Evolutionary conservation across 2,329 filamentous ascomycete species (phyloP), one percentile per base, ranked within the genome.

Genomic region (Penicillium sp.): DNA sequence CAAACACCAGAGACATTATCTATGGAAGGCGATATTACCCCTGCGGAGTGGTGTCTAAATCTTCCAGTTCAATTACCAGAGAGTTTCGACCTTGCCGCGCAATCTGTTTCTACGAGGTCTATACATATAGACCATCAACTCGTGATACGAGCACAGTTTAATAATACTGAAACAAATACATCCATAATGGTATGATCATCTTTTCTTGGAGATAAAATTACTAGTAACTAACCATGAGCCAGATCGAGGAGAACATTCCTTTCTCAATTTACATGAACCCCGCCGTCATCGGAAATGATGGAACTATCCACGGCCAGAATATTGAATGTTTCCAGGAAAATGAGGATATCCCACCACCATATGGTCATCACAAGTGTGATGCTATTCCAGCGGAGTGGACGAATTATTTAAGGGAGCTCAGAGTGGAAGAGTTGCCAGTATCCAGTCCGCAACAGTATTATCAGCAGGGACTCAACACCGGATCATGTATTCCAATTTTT

Each of bases 231-330:
- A 27, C 26, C 10, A 10, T 6, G 7, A 27, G 6, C 26, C 37
- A 42, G 39, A 29, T 42, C 9, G 24, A 42, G 8, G 39, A 27
- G 8, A 20, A 9, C 8, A 42, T 42, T 7, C 39, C 39, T 12
- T 42, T 42, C 12, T 29, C 24, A 3, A 42, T 42, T 27, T 42
- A 42, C 12, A 42, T 42, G 39, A 42, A 23, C 12, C 39, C 39
- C 12, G 39, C 39, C 5, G 39, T 42, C 2, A 42, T 42, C 9
- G 24, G n/a, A 3, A 15, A 42, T 2, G 39, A 42, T 20, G 39
- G 24, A 42, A 29, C 9, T 12, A 29, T 42, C 17, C 15, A 42
- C 10, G 17, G 26, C 1, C 39, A 42, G 24, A 20, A 29, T 29
- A 12, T 42, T 18, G 24, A 42, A 42, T 29, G 15, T 8, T 29